Evolutionary conservation across 805 yeast species (phyloP), one percentile per base, ranked within the genome.

Genomic region (Komagataella populi): DNA sequence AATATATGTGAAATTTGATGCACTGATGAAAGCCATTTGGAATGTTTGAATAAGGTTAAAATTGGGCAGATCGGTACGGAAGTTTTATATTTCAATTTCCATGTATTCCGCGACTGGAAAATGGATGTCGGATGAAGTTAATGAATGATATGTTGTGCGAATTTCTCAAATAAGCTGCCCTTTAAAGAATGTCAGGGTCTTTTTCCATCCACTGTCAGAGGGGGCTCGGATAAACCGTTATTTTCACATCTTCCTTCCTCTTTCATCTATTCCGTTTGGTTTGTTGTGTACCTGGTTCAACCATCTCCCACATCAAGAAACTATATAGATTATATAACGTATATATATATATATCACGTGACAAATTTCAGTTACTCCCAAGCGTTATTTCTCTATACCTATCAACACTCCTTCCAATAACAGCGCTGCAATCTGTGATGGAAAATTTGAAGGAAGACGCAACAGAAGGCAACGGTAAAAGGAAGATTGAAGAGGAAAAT

Each of bases 1-100:
- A 24, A 70, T 51, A 53, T 76, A 78, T 20, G 73, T 61, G 45
- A 78, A 65, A 6, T 77, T 66, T 30, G 39, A 12, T 8, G 39
- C 39, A 14, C 39, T 30, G 39, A 30, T 30, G 39, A 30, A 30
- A 10, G 39, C 39, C 39, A 30, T 30, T 10, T 30, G 5, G 39
- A 30, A 10, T 8, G 14, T 30, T 30, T 12, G 39, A 30, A 30
- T 30, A 30, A 30, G 39, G n/a, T 30, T 30, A 10, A 14, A 30
- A 30, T n/a, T 30, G 5, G 14, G n/a, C 39, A 12, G 39, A 30
- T 30, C 39, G 10, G 39, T 30, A 12, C 39, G 14, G 4, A 10
- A 30, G 14, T 8, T 30, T 30, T 30, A 30, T 30, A 30, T 30
- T 30, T 30, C 14, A 12, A 30, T 30, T 30, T 10, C 14, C 39